Percentiles rank a stretch among this genome's conserved stretches.
Evolutionary conservation across 192 early-diverging fungal genomes (phyloP).

Genomic region (Funneliformis mosseae): DNA sequence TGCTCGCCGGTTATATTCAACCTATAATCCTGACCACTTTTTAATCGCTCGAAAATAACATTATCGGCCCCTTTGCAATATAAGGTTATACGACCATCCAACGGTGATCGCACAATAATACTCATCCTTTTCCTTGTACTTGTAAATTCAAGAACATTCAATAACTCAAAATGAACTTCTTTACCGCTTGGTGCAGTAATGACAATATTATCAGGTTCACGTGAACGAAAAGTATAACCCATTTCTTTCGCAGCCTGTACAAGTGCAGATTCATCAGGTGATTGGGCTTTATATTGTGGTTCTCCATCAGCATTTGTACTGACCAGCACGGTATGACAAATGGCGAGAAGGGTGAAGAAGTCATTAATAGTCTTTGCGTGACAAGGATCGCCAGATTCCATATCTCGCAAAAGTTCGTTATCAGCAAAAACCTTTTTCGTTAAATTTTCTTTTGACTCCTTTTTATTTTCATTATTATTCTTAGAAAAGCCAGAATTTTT

Average conservation of each 20-base stretch:
- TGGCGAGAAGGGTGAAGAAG: constrained; percentile 61
- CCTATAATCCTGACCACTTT: constrained; percentile 55
- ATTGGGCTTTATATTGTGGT: constrained; percentile 61
- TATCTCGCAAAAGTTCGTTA: constrained; percentile 29
- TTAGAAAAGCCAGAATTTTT: background rate
- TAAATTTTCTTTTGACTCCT: background rate
- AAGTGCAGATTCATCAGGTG: constrained; percentile 71
- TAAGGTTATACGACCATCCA: constrained; percentile 54
- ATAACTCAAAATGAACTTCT: constrained; percentile 51
- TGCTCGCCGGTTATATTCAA: constrained; percentile 65
- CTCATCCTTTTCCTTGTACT: constrained; percentile 73
- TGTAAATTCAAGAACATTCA: constrained; percentile 77
- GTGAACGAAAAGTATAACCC: constrained; percentile 59
- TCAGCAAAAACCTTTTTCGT: constrained; percentile 50
- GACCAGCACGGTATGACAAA: constrained; percentile 71
- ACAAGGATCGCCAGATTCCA: constrained; percentile 29
- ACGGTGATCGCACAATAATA: constrained; percentile 50
- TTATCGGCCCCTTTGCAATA: constrained; percentile 75
- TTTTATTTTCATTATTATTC: background rate
- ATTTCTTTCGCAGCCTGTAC: constrained; percentile 58
- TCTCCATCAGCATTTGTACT: constrained; percentile 19
- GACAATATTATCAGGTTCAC: constrained; percentile 59
- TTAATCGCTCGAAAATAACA: constrained; percentile 71
- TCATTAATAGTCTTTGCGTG: constrained; percentile 8
- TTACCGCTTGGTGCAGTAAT: constrained; percentile 33